Evolutionary conservation across 75 land plant genomes (phyloP).

Genomic region (Sequoiadendron giganteum): DNA sequence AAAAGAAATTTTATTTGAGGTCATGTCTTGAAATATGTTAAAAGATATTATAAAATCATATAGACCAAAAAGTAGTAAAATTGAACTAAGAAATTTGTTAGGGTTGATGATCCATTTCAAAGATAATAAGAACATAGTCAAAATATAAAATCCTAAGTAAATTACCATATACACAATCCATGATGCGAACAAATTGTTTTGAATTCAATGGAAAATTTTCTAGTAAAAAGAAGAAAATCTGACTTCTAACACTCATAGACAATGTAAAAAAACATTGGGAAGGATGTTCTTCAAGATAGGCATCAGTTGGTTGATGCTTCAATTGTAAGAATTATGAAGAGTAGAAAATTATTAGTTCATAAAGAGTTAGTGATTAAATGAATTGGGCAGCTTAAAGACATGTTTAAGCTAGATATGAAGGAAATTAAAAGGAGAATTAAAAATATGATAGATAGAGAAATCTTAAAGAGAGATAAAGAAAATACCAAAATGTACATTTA

Average conservation of each 20-base stretch:
- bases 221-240: slow-evolving; percentile 55
- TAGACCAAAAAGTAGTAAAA: no score
- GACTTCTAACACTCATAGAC: slow-evolving; percentile 23
- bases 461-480: slow-evolving; percentile 78
- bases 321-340: slow-evolving; percentile 93
- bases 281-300: slow-evolving; percentile 85
- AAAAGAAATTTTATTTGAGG: no score
- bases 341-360: slow-evolving; percentile 70
- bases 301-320: slow-evolving; percentile 88
- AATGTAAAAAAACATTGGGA: slow-evolving; percentile 86
- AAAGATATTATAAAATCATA: no score
- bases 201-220: slow-evolving; percentile 90
- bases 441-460: slow-evolving; percentile 42
- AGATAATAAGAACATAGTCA: slow-evolving; percentile 38
- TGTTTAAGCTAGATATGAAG: slow-evolving; percentile 41
- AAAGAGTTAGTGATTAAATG: slow-evolving; percentile 82
- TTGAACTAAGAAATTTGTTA: no score
- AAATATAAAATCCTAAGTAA: slow-evolving; percentile 77
- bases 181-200: slow-evolving; percentile 62
- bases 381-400: slow-evolving; percentile 46
- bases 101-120: no score
- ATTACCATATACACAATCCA: slow-evolving; percentile 10
- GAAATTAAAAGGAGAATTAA: slow-evolving; percentile 48
- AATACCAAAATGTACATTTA: slow-evolving; percentile 76
- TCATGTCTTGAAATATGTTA: no score